A percentile compares a stretch with the other conserved stretches of the same genome.
phyloP scores from a whole-genome alignment of 2,329 filamentous ascomycete species.

The Fusarium tanahbumbuense region DNA sequence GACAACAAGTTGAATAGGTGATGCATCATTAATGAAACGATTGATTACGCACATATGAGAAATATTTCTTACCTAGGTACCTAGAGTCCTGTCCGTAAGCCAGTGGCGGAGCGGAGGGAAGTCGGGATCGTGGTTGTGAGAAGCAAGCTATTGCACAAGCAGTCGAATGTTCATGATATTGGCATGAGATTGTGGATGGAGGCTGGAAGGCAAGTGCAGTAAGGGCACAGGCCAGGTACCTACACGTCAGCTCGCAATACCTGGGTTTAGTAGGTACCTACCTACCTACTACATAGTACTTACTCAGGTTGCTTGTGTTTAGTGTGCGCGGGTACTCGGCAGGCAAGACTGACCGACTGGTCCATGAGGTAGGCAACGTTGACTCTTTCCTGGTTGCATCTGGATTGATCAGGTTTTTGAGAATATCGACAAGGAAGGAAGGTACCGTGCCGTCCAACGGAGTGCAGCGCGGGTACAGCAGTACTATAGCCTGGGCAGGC shows the following conservation, averaged over 20 bases:
- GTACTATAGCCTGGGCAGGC: background rate
- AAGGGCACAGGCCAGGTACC: background rate
- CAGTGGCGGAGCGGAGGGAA: background rate
- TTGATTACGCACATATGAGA: background rate
- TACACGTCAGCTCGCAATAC: background rate
- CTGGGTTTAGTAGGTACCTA: background rate
- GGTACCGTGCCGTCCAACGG: background rate
- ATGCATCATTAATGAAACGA: slow-evolving; percentile 2
- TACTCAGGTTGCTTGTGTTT: background rate
- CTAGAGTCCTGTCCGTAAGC: background rate
- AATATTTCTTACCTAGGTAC: background rate
- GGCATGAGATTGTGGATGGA: slow-evolving; percentile 7
- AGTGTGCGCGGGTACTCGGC: background rate
- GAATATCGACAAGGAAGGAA: slow-evolving; percentile 21
- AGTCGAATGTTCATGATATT: slow-evolving; percentile 13
- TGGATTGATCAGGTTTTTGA: slow-evolving; percentile 11
- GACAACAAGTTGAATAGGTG: slow-evolving; percentile 5
- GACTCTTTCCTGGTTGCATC: slow-evolving; percentile 13
- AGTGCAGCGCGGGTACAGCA: background rate
- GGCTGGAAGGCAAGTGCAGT: background rate
- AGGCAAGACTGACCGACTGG: slow-evolving; percentile 5
- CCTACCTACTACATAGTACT: background rate
- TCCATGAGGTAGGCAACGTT: background rate
- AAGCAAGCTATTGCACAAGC: slow-evolving; percentile 21
- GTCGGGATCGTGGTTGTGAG: background rate